Evolutionary conservation across 2,329 filamentous ascomycete species (phyloP), one percentile per base, ranked within the genome.

Genomic region (Cordyceps farinosa): DNA sequence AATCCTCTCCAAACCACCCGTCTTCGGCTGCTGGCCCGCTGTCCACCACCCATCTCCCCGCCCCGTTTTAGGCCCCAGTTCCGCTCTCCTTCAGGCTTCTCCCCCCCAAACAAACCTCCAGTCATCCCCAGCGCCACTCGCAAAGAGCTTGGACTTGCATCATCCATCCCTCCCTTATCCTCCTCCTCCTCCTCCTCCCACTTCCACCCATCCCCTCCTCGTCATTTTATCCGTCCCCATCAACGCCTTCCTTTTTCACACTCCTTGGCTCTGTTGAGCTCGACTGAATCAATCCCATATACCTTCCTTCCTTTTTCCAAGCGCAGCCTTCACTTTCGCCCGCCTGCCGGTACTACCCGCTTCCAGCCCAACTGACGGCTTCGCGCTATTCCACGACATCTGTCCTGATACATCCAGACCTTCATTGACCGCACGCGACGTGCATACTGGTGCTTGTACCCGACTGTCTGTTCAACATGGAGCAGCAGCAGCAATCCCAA

Each of bases 401-500:
- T 45, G 54, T 53, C 60, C 58, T 63, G 65, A 65, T 42, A 64
- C 45, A 61, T 30, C 66, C 61, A 57, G 54, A 62, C 64, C 66
- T 64, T 62, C 64, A 65, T 66, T 67, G 66, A 67, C 70, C 71
- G 75, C 76, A 75, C 73, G 70, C 72, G 75, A 76, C 77, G 76
- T 82, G 80, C 81, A 80, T 77, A 57, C 57, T 65, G 76, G 78
- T 80, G 77, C 78, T 77, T 70, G 65, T 68, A 64, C 65, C 67
- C 67, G 59, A 62, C 72, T 75, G 66, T 74, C 76, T 79, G 78
- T 76, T 77, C 80, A 76, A 69, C 75, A 90, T 90, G 88, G 87
- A 79, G 71, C 78, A 79, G 72, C 78, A 79, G 72, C 75, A 78
- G 68, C 71, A 73, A 65, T 67, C 70, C 57, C 70, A 73, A 61